phyloP scores from a whole-genome alignment of 805 yeast species.

The Lipomyces kockii region DNA sequence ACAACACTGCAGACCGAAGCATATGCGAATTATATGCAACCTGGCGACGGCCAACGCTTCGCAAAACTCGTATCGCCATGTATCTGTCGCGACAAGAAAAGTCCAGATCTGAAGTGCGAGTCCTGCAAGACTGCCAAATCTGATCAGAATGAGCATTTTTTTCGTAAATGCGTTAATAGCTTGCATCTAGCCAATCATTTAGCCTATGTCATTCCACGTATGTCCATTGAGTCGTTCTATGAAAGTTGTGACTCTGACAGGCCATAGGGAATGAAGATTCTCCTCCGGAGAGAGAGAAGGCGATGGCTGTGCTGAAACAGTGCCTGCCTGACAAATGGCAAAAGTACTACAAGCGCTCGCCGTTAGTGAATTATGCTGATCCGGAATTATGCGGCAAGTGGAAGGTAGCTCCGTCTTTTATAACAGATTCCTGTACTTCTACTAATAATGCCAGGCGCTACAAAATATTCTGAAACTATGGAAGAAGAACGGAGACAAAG shows the following conservation, averaged over 20 bases:
- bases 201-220: slow-evolving; percentile 27
- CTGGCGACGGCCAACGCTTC: slow-evolving; percentile 10
- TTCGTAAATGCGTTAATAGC: slow-evolving; percentile 16
- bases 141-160: slow-evolving; percentile 16
- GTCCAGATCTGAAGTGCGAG: background rate
- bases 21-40: slow-evolving; percentile 20
- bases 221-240: background rate
- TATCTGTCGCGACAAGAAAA: slow-evolving; percentile 1
- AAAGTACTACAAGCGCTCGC: slow-evolving; percentile 9
- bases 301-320: slow-evolving; percentile 13
- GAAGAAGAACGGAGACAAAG: slow-evolving; percentile 25
- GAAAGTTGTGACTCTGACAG: background rate
- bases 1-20: slow-evolving; percentile 26
- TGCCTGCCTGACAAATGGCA: slow-evolving; percentile 26
- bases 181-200: slow-evolving; percentile 30
- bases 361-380: slow-evolving; percentile 29
- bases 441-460: slow-evolving; percentile 10
- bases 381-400: slow-evolving; percentile 35
- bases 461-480: slow-evolving; percentile 16
- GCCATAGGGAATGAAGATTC: slow-evolving; percentile 20
- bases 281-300: background rate
- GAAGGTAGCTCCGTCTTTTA: slow-evolving; percentile 9
- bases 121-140: background rate
- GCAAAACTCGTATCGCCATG: slow-evolving; percentile 9
- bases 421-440: background rate